A percentile compares a stretch with the other conserved stretches of the same genome.
Conservation (phyloP, 2,329 filamentous ascomycete species). For the Dryadomyces quercivorus region DNA sequence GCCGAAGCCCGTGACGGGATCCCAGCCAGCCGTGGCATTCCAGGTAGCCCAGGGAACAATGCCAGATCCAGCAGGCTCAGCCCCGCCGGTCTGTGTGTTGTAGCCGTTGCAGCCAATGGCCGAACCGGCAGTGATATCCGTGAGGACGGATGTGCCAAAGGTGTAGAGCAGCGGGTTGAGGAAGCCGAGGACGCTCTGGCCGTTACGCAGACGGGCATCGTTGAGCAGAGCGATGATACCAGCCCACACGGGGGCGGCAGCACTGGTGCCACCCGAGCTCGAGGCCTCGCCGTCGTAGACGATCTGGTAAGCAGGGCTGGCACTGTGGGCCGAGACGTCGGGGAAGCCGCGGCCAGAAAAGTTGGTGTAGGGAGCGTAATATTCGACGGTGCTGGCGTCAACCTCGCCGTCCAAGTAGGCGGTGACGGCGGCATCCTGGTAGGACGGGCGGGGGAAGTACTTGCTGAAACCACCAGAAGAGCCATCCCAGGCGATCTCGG, state of each 20-base stretch:
- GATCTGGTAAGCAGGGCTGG: slow-evolving; percentile 17
- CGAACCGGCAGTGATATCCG: slow-evolving; percentile 23
- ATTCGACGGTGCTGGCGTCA: slow-evolving; percentile 24
- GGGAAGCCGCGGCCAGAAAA: slow-evolving; percentile 17
- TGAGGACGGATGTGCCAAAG: slow-evolving; percentile 17
- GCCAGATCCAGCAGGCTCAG: slow-evolving; percentile 31
- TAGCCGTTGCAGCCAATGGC: slow-evolving; percentile 21
- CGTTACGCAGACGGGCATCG: slow-evolving; percentile 43
- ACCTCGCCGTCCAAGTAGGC: slow-evolving; percentile 25
- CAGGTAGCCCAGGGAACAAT: slow-evolving; percentile 11
- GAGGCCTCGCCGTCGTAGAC: slow-evolving; percentile 18
- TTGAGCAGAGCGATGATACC: slow-evolving; percentile 54
- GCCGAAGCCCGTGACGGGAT: slow-evolving; percentile 12
- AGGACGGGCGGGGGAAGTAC: slow-evolving; percentile 29
- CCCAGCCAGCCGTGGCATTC: slow-evolving; percentile 13
- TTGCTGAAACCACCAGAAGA: slow-evolving; percentile 41
- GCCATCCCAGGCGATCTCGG: slow-evolving; percentile 40
- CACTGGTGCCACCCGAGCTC: slow-evolving; percentile 27
- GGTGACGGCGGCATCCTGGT: slow-evolving; percentile 32
- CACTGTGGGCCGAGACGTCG: slow-evolving; percentile 16
- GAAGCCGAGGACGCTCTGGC: slow-evolving; percentile 42
- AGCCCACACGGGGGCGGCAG: slow-evolving; percentile 50
- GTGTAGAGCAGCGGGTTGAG: slow-evolving; percentile 50
- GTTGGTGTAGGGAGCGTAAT: slow-evolving; percentile 37
- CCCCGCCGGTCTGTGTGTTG: slow-evolving; percentile 15